Evolutionary conservation across 371 early-diverging fungal species (phyloP), one percentile per base, ranked within the genome.

Genomic region (Mucor saturninus): DNA sequence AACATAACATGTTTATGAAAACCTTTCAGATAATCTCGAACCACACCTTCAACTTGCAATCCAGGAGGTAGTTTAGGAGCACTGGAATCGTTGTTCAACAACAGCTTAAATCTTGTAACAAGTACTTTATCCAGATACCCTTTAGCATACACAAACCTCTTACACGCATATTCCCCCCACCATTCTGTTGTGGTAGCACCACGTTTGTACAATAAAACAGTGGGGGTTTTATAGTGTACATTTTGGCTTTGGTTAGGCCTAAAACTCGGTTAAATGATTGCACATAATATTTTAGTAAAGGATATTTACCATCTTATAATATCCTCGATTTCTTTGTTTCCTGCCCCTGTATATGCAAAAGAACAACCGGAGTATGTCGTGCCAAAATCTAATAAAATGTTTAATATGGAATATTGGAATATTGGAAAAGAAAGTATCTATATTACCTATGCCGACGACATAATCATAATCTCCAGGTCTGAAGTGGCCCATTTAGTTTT

Each of bases 341-440:
- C 73, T 37, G 74, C 75, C 58, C 73, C 71, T 32, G 80, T 72
- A 35, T 77, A 80, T 9, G 80, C 76, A 68, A 75, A 80, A 57
- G 77, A 73, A 40, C 80, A 80, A 4, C 80, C 80, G 31, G 83
- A 82, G 56, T 75, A 83, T 11, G 86, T 83, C 29, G 83, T 83
- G 40, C 83, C 86, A 71, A 85, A 85, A 78, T 85, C 86, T 75
- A 73, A 26, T 15, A 15, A 21, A 21, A 21, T 43, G 5, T n/a
- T 10, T n/a, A 14, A 43, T 43, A 43, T 21, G 21, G 21, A 43
- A 43, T 43, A 43, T n/a, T n/a, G n/a, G n/a, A n/a, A n/a, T n/a
- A n/a, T n/a, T 43, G 5, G 43, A 10, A 14, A 3, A 14, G 5
- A n/a, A n/a, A 43, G 14, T 5, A 5, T 15, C 43, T 14, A 43